Conservation (phyloP, 2,329 filamentous ascomycete genomes). For the Phialocephala sp. region DNA sequence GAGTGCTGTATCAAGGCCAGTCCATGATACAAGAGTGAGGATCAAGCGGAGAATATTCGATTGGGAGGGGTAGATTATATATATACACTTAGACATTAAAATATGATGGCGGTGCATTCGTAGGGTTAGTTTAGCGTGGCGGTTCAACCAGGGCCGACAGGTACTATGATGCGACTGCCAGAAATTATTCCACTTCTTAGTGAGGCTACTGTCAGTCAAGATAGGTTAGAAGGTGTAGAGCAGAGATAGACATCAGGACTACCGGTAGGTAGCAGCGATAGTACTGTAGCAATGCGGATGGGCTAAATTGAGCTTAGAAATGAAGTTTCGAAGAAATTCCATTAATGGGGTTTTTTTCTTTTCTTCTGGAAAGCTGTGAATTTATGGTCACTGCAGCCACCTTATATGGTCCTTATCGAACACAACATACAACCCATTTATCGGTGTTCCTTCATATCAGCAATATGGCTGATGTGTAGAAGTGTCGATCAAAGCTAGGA, state of each 20-base stretch:
- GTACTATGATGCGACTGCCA: too few relatives aligned
- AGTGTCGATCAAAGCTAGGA: not conserved
- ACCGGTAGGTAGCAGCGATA: too few relatives aligned
- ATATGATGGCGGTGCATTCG: not conserved
- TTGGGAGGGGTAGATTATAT: slow-evolving; percentile 24
- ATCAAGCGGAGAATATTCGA: slow-evolving; percentile 49
- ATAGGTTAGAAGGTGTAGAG: too few relatives aligned
- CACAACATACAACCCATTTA: not conserved
- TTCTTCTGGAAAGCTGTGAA: not conserved
- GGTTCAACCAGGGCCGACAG: not conserved
- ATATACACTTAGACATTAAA: not conserved
- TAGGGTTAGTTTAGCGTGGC: not conserved
- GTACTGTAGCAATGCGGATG: too few relatives aligned
- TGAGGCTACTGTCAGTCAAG: too few relatives aligned
- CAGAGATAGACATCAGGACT: too few relatives aligned
- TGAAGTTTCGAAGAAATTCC: not conserved
- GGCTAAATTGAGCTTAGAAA: not conserved
- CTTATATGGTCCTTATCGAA: not conserved
- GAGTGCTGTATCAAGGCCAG: slow-evolving; percentile 56
- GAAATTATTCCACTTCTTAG: too few relatives aligned
- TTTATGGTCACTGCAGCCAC: not conserved
- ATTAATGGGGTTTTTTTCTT: not conserved
- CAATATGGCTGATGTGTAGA: not conserved
- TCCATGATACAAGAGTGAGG: slow-evolving; percentile 58
- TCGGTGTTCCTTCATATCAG: not conserved